These are phyloP conservation scores for Agrostemma githago DNA, from an alignment of 148 eudicot genomes.

Conservation along the genomic window DNA sequence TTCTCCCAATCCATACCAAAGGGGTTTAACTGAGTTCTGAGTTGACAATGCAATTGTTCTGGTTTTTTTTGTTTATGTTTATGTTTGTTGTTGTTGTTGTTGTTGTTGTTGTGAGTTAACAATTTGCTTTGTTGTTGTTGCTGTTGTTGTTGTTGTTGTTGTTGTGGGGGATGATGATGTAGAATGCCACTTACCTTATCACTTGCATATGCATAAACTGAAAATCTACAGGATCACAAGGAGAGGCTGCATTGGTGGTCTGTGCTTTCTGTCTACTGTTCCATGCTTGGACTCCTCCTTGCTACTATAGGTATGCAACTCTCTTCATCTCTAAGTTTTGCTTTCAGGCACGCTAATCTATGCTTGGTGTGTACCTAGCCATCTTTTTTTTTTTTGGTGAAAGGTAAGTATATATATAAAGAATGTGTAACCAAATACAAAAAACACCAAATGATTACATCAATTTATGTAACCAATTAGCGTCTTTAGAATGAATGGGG, in stretches of 20 bases:
- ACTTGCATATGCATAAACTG: neutral
- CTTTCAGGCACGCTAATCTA: neutral
- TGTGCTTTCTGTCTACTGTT: conserved; percentile 39
- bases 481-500: too few species aligned
- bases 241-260: conserved; percentile 59
- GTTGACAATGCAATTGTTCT: neutral
- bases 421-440: too few species aligned
- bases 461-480: too few species aligned
- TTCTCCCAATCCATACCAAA: too few species aligned
- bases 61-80: too few species aligned
- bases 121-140: neutral
- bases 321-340: neutral
- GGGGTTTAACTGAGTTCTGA: neutral
- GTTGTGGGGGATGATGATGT: neutral
- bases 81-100: too few species aligned
- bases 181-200: neutral
- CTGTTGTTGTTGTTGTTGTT: neutral
- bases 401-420: too few species aligned
- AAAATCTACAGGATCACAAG: conserved; percentile 56
- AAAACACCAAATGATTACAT: too few species aligned
- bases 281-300: conserved; percentile 47
- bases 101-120: neutral
- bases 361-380: neutral
- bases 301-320: conserved; percentile 44
- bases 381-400: too few species aligned